These are phyloP conservation scores for Cytospora schulzeri DNA, from an alignment of 2,329 filamentous ascomycete species.

Conservation along the genomic window DNA sequence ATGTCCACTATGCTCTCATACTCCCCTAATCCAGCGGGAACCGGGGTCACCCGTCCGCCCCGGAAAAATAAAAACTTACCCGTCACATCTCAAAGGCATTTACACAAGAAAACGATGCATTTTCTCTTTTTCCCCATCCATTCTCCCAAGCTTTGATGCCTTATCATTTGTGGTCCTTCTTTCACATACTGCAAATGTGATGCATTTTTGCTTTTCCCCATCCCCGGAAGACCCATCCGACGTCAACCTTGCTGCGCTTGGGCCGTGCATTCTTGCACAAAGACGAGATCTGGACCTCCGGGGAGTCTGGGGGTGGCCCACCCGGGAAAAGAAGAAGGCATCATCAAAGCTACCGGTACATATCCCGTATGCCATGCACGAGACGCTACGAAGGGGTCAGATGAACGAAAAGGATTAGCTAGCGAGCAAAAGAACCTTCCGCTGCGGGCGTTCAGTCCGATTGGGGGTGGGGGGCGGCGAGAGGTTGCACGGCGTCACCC, in stretches of 20 bases:
- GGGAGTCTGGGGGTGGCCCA: neutral
- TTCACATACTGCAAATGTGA: neutral
- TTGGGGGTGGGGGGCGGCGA: neutral
- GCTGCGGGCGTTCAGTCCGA: neutral
- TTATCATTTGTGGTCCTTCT: neutral
- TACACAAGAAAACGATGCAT: neutral
- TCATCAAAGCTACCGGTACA: neutral
- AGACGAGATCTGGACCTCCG: neutral
- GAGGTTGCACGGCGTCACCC: neutral
- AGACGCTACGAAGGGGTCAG: neutral
- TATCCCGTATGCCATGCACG: neutral
- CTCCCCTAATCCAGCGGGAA: conserved; percentile 15
- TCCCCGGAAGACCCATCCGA: neutral
- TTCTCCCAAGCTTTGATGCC: neutral
- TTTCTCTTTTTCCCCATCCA: neutral
- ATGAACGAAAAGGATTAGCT: neutral
- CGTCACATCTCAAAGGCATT: conserved; percentile 4
- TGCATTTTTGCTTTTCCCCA: neutral
- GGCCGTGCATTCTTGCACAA: neutral
- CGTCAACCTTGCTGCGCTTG: neutral
- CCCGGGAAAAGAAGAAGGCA: neutral
- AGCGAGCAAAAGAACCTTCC: conserved; percentile 1
- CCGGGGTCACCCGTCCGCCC: conserved; percentile 18
- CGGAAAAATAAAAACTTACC: conserved; percentile 4
- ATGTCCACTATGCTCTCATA: neutral